Evolutionary conservation across 495 filamentous ascomycete genomes (phyloP).

Genomic region (Eremomyces bilateralis): DNA sequence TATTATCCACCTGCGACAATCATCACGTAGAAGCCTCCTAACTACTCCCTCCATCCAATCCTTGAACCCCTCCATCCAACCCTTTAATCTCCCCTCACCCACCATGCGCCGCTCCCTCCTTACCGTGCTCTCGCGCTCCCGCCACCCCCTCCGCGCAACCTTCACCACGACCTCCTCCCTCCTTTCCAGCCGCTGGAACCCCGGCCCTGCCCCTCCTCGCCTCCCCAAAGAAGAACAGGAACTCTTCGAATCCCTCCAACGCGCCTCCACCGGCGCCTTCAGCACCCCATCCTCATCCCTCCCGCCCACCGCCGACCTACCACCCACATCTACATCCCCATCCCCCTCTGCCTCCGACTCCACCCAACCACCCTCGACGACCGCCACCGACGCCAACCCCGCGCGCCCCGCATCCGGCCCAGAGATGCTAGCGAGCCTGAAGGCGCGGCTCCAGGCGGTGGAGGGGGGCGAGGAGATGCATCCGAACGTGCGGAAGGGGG

Average conservation of each 20-base stretch:
- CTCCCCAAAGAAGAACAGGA: constrained; percentile 78
- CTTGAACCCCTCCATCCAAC: too few relatives aligned
- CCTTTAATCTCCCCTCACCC: too few relatives aligned
- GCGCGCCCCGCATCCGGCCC: neutral
- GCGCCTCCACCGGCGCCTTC: constrained; percentile 9
- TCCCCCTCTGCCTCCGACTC: neutral
- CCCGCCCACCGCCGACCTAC: too few relatives aligned
- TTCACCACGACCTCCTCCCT: constrained; percentile 11
- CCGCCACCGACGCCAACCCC: neutral
- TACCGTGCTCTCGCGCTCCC: too few relatives aligned
- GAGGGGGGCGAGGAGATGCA: constrained; percentile 41
- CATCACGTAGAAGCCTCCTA: too few relatives aligned
- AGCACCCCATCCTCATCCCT: neutral
- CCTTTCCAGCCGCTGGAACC: constrained; percentile 16
- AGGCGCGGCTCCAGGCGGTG: constrained; percentile 22
- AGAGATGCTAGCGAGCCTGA: constrained; percentile 5
- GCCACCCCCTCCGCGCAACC: constrained; percentile 8
- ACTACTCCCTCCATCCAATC: too few relatives aligned
- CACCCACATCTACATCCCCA: too few relatives aligned
- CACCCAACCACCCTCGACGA: neutral
- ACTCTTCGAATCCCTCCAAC: constrained; percentile 75
- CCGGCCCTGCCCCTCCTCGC: constrained; percentile 59
- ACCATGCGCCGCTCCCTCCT: too few relatives aligned
- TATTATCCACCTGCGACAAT: too few relatives aligned
- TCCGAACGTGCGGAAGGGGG: constrained; percentile 46